These are phyloP conservation scores for Vitis labrusca DNA, from an alignment of 164 flowering plant species.

Conservation along the genomic window DNA sequence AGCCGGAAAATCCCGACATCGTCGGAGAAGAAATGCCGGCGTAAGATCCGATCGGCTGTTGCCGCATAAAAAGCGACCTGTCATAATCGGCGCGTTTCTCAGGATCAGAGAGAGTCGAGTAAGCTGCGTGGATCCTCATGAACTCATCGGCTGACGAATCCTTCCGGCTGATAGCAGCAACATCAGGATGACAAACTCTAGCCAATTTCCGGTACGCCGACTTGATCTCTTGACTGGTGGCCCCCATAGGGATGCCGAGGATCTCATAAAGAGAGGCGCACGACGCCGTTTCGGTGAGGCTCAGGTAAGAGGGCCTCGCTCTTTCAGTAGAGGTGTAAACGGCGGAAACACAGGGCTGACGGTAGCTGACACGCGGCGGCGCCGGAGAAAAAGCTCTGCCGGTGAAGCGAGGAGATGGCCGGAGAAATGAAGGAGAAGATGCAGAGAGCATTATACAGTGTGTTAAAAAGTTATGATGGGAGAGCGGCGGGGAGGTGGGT, in stretches of 20 bases:
- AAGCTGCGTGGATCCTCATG: conserved; percentile 52
- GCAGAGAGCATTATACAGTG: conserved; percentile 15
- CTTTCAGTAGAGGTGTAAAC: conserved; percentile 11
- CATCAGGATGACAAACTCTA: conserved; percentile 57
- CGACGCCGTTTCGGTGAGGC: conserved; percentile 6
- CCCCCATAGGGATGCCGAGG: conserved; percentile 42
- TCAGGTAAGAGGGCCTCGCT: conserved; percentile 1
- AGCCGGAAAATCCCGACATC: conserved; percentile 13
- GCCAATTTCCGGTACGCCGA: conserved; percentile 56
- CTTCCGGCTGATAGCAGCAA: conserved; percentile 32
- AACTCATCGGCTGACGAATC: conserved; percentile 41
- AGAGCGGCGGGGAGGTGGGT: neutral
- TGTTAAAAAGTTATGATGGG: neutral
- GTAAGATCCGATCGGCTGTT: conserved; percentile 8
- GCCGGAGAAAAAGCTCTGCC: neutral
- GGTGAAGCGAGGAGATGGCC: neutral
- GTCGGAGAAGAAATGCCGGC: conserved; percentile 9
- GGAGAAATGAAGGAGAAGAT: neutral
- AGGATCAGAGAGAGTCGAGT: conserved; percentile 56
- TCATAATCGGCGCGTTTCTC: conserved; percentile 56
- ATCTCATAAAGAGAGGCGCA: conserved; percentile 47
- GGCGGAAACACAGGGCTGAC: conserved; percentile 9
- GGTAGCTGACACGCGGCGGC: conserved; percentile 4
- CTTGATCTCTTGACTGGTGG: conserved; percentile 50
- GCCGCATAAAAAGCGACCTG: conserved; percentile 22